Evolutionary conservation across 2,329 filamentous ascomycete genomes (phyloP).

Genomic region (Didymella keratinophila): DNA sequence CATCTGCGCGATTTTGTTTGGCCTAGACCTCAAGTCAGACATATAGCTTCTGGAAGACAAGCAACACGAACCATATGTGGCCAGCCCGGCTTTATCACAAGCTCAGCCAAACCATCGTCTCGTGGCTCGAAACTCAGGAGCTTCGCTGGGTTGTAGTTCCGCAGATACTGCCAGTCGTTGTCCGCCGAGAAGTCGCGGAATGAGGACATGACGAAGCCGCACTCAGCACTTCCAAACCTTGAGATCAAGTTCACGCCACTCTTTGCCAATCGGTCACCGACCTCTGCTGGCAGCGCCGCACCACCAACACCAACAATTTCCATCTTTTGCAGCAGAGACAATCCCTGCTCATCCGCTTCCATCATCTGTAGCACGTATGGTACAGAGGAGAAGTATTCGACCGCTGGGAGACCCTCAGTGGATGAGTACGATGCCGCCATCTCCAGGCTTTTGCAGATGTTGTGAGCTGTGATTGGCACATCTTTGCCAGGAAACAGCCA

Average conservation of each 20-base stretch:
- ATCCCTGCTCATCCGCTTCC: conserved; percentile 85
- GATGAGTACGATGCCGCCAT: conserved; percentile 40
- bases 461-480: conserved; percentile 64
- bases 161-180: conserved; percentile 68
- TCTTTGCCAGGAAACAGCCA: conserved; percentile 69
- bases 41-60: neutral
- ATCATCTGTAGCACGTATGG: conserved; percentile 91
- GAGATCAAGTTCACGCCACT: conserved; percentile 65
- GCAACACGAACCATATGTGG: conserved; percentile 57
- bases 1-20: conserved; percentile 65
- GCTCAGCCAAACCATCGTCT: conserved; percentile 56
- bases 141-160: conserved; percentile 49
- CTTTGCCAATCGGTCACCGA: conserved; percentile 63
- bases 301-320: conserved; percentile 70
- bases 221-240: conserved; percentile 71
- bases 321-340: conserved; percentile 68
- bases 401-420: conserved; percentile 36
- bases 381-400: conserved; percentile 69
- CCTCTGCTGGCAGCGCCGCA: conserved; percentile 61
- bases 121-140: conserved; percentile 60
- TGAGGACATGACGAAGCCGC: conserved; percentile 70
- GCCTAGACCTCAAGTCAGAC: conserved; percentile 40
- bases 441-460: conserved; percentile 60
- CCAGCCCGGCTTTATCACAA: conserved; percentile 65
- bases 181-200: conserved; percentile 64